phyloP scores from a whole-genome alignment of 805 yeast genomes.

The Lachancea thermotolerans region DNA sequence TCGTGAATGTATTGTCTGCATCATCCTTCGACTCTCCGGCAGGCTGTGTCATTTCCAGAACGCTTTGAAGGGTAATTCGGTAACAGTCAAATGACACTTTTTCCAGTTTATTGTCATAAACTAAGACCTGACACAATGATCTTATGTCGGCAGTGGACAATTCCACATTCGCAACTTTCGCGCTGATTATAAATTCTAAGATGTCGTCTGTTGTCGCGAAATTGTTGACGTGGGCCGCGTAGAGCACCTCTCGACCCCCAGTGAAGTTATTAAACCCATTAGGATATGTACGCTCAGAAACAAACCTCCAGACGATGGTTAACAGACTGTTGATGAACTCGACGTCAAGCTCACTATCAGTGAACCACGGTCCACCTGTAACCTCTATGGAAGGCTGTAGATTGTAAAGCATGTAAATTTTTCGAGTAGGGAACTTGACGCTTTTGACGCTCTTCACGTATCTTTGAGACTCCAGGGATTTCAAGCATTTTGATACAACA shows the following conservation, averaged over 20 bases:
- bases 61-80: slow-evolving; percentile 78
- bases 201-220: slow-evolving; percentile 71
- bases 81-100: slow-evolving; percentile 54
- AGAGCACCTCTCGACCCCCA: slow-evolving; percentile 28
- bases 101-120: slow-evolving; percentile 82
- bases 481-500: slow-evolving; percentile 77
- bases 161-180: slow-evolving; percentile 78
- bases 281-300: slow-evolving; percentile 72
- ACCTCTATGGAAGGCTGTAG: slow-evolving; percentile 92
- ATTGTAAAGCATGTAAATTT: slow-evolving; percentile 90
- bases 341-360: slow-evolving; percentile 89
- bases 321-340: slow-evolving; percentile 84
- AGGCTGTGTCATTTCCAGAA: slow-evolving; percentile 49
- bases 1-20: slow-evolving; percentile 32
- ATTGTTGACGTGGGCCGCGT: slow-evolving; percentile 51
- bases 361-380: slow-evolving; percentile 99
- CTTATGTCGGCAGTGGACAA: slow-evolving; percentile 67
- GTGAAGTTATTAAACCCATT: slow-evolving; percentile 44
- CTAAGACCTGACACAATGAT: slow-evolving; percentile 78
- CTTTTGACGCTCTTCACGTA: slow-evolving; percentile 84
- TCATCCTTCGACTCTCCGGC: slow-evolving; percentile 21
- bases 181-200: slow-evolving; percentile 60
- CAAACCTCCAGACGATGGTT: slow-evolving; percentile 82
- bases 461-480: slow-evolving; percentile 70
- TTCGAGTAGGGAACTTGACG: slow-evolving; percentile 89